A percentile compares a stretch with the other conserved stretches of the same genome.
phyloP scores from a whole-genome alignment of 371 early-diverging fungal genomes.

The Mucor racemosus region DNA sequence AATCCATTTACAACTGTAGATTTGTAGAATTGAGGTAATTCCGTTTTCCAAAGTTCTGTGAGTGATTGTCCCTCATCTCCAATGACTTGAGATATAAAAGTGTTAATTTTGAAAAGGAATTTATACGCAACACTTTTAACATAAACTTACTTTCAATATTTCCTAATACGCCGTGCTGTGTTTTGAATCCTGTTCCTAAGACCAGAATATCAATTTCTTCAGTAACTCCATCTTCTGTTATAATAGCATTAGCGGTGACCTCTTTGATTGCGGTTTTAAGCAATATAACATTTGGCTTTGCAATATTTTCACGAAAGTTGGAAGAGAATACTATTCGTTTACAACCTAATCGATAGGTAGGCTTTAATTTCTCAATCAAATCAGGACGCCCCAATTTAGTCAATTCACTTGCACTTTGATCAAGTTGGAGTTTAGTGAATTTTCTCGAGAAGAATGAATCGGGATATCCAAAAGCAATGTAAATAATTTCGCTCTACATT shows the following conservation, averaged over 20 bases:
- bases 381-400: slow-evolving; percentile 25
- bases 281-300: slow-evolving; percentile 50
- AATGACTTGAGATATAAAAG: background rate
- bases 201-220: slow-evolving; percentile 59
- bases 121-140: too few relatives aligned
- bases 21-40: slow-evolving; percentile 31
- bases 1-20: slow-evolving; percentile 33
- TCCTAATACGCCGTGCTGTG: slow-evolving; percentile 39
- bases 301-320: slow-evolving; percentile 51
- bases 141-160: slow-evolving; percentile 23
- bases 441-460: background rate
- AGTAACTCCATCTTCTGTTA: slow-evolving; percentile 39
- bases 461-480: slow-evolving; percentile 10
- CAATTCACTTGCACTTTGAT: slow-evolving; percentile 12
- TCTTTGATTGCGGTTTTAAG: slow-evolving; percentile 39
- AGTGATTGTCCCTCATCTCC: slow-evolving; percentile 22
- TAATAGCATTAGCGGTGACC: slow-evolving; percentile 46
- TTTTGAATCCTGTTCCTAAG: slow-evolving; percentile 67
- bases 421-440: too few relatives aligned
- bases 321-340: slow-evolving; percentile 60
- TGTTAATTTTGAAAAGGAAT: too few relatives aligned
- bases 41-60: slow-evolving; percentile 15
- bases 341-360: slow-evolving; percentile 57
- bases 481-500: background rate
- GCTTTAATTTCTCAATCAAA: slow-evolving; percentile 47